Evolutionary conservation across 352 stramenopile species (phyloP), one percentile per base, ranked within the genome.

Genomic region (Phytophthora pseudosyringae): DNA sequence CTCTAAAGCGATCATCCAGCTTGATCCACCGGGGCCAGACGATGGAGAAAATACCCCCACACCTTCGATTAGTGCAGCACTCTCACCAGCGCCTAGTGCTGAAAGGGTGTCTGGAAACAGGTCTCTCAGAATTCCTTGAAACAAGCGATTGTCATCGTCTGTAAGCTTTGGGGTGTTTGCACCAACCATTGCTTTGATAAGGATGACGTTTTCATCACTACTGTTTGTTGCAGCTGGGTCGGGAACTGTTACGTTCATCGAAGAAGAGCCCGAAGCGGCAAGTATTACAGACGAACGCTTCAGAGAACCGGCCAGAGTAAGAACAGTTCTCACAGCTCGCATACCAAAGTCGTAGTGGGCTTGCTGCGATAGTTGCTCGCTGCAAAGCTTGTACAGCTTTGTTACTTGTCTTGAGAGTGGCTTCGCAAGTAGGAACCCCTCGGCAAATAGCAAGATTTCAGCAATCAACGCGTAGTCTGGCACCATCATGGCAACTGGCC

Each of bases 151-250:
- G 64, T 98, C 95, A 15, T 97, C 81, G 32, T 93, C 86, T 3
- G 97, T 62, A 32, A 98, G 89, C 60, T 98, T 98, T 13, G 91
- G 88, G 10, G 95, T 76, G 59, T 98, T 98, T 3, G 85, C 90
- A 33, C 97, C 90, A 21, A 94, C 80, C 68, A 99, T 92, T 12
- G 97, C 98, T 48, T 94, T 87, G 57, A 99, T 98, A 4, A 99
- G 75, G 18, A 99, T 77, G 13, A 81, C 41, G 48, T 83, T 86
- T 31, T 91, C 83, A 15, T 90, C 79, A 0, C 59, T 64, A 11
- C 5, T 26, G 9, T 21, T 61, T 29, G 43, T 36, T 1, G 39
- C 31, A 16, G 44, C 50, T 29, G 61, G 13, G 5, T 76, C 69
- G 12, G 13, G 4, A 51, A n/a, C 26, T 40, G n/a, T 45, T 10